Base-by-base conservation (phyloP, 225 moss, liverwort and hornwort genomes). In the Pseudisothecium myosuroides region DNA sequence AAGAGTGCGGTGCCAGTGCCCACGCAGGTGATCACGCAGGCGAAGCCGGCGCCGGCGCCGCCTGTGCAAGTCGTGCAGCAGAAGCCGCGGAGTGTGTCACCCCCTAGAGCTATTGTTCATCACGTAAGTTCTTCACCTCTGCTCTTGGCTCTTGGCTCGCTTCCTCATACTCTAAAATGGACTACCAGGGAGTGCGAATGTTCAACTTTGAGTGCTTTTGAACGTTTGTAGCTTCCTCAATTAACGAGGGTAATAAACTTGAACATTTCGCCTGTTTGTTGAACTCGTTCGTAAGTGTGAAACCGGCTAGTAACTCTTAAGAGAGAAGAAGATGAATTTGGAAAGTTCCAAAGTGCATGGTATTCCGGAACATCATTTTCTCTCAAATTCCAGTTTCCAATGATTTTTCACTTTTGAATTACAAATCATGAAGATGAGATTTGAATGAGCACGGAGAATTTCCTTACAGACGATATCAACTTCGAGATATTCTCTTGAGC, bases 21-120 rank as follows among this genome's bases (percentile, higher is more conserved):
- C n/a, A 68, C 55, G 13, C 84, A 84, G 28, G 84, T 84, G 49
- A 21, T 84, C 20, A 71, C 55, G 10, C 5, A 55, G 4, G 28
- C 43, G 31, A 20, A 1, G 2, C 77, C 55, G 15, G 77, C 37
- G 37, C 55, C 55, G 16, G 4, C n/a, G 6, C 78, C 56, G 16
- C 10, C 76, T 32, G 78, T 79, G 26, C 78, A 79, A 79, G n/a
- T 79, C n/a, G 79, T 39, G 56, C 43, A 28, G 56, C 43, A 28
- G 39, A 83, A 88, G 43, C 54, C 54, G 5, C 36, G 91, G 29
- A 86, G 61, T 36, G 56, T 93, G 15, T 89, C 90, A 11, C 93
- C 93, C 10, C 91, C 93, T 17, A 80, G 93, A 37, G 41, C 77
- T 34, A 36, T 93, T 69, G 16, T 91, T 52, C 93, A 91, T 71